Evolutionary conservation across 306 rosid species (phyloP).

Genomic region (Pueraria montana): DNA sequence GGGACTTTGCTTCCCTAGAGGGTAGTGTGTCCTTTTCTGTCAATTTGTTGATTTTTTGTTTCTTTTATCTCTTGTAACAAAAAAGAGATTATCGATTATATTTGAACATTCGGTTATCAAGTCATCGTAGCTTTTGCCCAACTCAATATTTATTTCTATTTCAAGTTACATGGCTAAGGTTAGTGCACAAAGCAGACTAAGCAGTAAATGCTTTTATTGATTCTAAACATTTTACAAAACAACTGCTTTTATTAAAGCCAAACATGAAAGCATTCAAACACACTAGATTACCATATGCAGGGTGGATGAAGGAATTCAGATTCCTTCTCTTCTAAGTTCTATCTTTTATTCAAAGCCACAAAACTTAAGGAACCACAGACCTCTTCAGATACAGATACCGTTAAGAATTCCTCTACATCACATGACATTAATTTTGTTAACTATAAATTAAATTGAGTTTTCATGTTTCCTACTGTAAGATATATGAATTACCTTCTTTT

Average conservation of each 20-base stretch:
- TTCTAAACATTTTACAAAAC: background rate
- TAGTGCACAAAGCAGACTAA: background rate
- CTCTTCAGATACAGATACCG: constrained; percentile 27
- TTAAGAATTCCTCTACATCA: constrained; percentile 86
- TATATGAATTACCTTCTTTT: constrained; percentile 44
- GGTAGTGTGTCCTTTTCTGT: no score
- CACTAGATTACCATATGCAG: background rate
- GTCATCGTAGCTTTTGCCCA: background rate
- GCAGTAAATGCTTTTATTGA: constrained; percentile 1
- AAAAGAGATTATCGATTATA: no score
- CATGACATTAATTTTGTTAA: no score
- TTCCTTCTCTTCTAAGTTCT: background rate
- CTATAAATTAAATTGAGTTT: background rate
- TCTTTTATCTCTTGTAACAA: no score
- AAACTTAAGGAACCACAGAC: constrained; percentile 2
- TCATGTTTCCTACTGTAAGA: no score
- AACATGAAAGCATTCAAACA: constrained; percentile 35
- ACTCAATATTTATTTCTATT: background rate
- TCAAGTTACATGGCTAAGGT: no score
- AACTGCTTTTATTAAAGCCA: constrained; percentile 16
- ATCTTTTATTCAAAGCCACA: constrained; percentile 39
- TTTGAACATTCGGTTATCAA: background rate
- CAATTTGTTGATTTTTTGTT: no score
- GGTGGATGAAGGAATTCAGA: constrained; percentile 9
- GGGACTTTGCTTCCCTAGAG: no score